Percentiles rank a stretch among this genome's conserved stretches.
Conservation (phyloP, 495 filamentous ascomycete genomes). For the Penicillium simplicissimum region DNA sequence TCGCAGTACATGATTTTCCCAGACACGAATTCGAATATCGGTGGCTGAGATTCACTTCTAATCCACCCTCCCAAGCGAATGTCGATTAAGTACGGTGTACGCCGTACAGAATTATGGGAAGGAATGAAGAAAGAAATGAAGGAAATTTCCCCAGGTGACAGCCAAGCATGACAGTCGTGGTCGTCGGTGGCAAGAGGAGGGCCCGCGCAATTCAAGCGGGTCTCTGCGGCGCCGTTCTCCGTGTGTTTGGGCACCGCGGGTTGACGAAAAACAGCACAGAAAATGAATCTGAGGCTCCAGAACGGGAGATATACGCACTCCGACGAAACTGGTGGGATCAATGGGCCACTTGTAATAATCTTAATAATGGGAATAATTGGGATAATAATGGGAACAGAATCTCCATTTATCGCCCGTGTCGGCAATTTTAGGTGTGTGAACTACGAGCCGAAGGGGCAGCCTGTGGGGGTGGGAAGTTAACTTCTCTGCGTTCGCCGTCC, state of each 20-base stretch:
- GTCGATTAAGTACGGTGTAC: neutral
- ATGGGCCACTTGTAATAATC: neutral
- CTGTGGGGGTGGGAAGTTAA: neutral
- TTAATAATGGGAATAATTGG: neutral
- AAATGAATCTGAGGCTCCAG: conserved; percentile 6
- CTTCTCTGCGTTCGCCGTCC: neutral
- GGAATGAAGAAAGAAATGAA: conserved; percentile 9
- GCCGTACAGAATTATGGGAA: neutral
- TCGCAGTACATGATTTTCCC: conserved; percentile 21
- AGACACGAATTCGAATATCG: conserved; percentile 6
- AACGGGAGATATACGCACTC: neutral
- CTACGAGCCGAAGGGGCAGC: conserved; percentile 1
- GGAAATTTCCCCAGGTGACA: conserved; percentile 5
- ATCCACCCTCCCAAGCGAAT: neutral
- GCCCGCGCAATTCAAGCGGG: conserved; percentile 8
- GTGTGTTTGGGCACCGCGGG: conserved; percentile 1
- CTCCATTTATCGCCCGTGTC: conserved; percentile 1
- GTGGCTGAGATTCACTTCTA: neutral
- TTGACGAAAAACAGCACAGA: neutral
- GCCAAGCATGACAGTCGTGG: conserved; percentile 18
- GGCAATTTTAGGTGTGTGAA: neutral
- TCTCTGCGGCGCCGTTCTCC: conserved; percentile 10
- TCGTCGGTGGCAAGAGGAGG: conserved; percentile 21
- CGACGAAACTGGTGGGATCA: neutral
- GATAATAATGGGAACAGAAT: neutral